Base-by-base conservation (phyloP, 345 rosid species). In the Rhizophora mangle region DNA sequence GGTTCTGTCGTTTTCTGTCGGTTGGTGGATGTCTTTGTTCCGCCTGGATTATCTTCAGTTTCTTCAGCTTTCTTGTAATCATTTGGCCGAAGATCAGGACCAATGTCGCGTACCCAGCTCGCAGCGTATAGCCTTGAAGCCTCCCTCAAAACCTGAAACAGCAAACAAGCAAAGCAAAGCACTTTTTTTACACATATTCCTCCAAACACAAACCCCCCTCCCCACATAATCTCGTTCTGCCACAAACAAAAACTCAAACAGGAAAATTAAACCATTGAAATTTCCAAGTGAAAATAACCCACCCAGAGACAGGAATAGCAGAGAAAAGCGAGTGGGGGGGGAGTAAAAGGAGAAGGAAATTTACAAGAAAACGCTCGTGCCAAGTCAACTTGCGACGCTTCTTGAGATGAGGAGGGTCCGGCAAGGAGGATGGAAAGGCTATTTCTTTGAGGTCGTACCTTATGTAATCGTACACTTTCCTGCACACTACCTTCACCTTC, bases 51-150 rank as follows among this genome's bases (percentile, higher is more conserved):
- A 68, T 78, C 89, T 65, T 80, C 88, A 76, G 52, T 76, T 31
- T 67, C 90, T 29, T 78, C 85, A 5, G 74, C 79, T 72, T 88
- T 86, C 85, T 90, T 85, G 72, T 84, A 88, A 74, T 90, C 90
- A 72, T 86, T 80, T 2, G 97, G 99, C 61, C 93, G 85, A 77
- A 92, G 96, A 19, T 95, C 93, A 74, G 96, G 97, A 83, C 96
- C 97, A 77, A 90, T 95, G 66, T 95, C 96, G 29, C 99, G 72
- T 11, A 92, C 89, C 99, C 97, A 90, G 70, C 99, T 95, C 0
- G 91, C 96, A 58, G 79, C 89, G 80, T 95, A 95, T 49, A 95
- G 93, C 88, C 93, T 86, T 11, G 96, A 85, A 15, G 97, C 99
- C 83, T 89, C 89, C 81, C 88, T 95, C 78, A 95, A 61, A 69